Evolutionary conservation across 768 basidiomycete species (phyloP).

Genomic region (Mycena chlorophos): DNA sequence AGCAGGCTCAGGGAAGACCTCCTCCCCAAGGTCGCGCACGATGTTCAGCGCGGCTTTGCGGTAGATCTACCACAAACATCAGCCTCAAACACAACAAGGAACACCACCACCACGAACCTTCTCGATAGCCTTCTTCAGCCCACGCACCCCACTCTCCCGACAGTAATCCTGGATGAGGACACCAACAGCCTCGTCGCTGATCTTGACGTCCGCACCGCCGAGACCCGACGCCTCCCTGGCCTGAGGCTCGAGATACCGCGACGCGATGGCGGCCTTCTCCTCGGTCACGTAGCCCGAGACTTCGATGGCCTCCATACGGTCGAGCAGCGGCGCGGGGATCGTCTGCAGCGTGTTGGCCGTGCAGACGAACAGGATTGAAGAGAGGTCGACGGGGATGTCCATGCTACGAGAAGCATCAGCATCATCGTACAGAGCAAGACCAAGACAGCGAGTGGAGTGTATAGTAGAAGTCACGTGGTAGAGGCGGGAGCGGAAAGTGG

Average conservation of each 20-base stretch:
- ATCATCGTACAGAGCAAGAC: conserved; percentile 7
- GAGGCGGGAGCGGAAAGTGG: too few species aligned
- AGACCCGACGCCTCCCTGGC: conserved; percentile 90
- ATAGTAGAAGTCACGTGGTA: too few species aligned
- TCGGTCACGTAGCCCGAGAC: conserved; percentile 93
- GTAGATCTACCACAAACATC: conserved; percentile 60
- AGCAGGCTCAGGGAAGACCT: conserved; percentile 72
- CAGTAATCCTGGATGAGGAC: conserved; percentile 95
- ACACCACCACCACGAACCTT: conserved; percentile 55
- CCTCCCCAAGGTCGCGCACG: conserved; percentile 85
- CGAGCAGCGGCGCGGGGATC: conserved; percentile 89
- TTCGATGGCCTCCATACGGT: conserved; percentile 96
- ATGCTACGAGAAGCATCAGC: conserved; percentile 50
- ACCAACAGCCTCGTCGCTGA: conserved; percentile 79
- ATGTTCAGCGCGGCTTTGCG: conserved; percentile 86
- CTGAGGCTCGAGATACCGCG: conserved; percentile 86
- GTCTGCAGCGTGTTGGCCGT: conserved; percentile 94
- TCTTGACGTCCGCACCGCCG: conserved; percentile 75
- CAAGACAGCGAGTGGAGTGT: too few species aligned
- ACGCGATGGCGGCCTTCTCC: conserved; percentile 87
- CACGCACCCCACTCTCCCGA: conserved; percentile 93
- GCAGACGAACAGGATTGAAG: conserved; percentile 95
- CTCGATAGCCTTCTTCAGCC: conserved; percentile 97
- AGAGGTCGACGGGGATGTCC: conserved; percentile 96
- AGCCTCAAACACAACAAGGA: neutral